A percentile compares a stretch with the other conserved stretches of the same genome.
phyloP scores from a whole-genome alignment of 176 grass and related monocot genomes.

The Aegilops umbellulata region DNA sequence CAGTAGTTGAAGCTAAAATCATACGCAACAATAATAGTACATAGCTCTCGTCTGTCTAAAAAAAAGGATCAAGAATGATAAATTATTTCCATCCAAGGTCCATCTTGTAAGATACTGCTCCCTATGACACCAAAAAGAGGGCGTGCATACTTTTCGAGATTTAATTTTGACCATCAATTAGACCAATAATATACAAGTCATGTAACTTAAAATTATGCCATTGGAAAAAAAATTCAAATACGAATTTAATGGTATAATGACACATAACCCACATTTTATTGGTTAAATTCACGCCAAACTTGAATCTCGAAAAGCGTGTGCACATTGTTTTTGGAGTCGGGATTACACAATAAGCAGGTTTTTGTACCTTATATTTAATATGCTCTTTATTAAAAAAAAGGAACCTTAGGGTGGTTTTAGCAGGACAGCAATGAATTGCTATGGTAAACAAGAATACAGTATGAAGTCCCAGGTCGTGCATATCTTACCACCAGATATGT shows the following conservation, averaged over 20 bases:
- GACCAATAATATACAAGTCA: neutral
- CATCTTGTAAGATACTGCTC: neutral
- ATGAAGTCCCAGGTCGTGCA: neutral
- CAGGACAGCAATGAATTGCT: neutral
- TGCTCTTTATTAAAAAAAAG: neutral
- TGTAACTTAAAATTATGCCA: neutral
- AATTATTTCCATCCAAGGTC: neutral
- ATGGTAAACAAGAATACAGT: constrained; percentile 13
- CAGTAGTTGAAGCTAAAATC: constrained; percentile 1
- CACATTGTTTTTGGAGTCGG: neutral
- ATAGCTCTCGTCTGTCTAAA: neutral
- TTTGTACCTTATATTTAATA: neutral
- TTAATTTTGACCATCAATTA: neutral
- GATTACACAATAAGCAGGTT: neutral
- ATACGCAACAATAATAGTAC: neutral
- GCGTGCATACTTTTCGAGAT: neutral
- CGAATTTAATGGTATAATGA: neutral
- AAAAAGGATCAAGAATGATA: neutral
- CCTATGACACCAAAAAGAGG: neutral
- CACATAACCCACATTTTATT: neutral
- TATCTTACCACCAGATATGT: constrained; percentile 86
- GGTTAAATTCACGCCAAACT: neutral
- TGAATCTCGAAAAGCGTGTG: neutral
- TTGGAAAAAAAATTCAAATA: neutral
- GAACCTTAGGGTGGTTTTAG: neutral